phyloP scores from a whole-genome alignment of 1,284 basidiomycete species.

The Vanrija pseudolonga region DNA sequence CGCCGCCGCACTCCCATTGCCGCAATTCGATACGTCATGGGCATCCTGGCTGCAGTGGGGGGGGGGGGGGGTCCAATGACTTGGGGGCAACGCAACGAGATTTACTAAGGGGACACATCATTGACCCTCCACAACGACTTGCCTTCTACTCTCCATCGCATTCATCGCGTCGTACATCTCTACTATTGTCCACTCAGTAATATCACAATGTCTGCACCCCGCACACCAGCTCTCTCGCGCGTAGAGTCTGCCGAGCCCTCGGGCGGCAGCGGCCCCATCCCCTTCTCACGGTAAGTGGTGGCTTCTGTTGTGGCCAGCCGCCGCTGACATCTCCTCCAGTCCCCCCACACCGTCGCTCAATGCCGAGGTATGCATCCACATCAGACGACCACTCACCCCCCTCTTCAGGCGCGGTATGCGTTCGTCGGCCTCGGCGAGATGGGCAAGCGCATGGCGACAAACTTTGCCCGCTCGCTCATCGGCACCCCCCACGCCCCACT shows the following conservation, averaged over 20 bases:
- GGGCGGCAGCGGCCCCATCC: slow-evolving; percentile 27
- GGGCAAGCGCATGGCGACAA: slow-evolving; percentile 47
- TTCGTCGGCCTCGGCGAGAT: slow-evolving; percentile 50
- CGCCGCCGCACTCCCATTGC: too few species aligned
- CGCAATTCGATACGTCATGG: too few species aligned
- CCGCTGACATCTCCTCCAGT: neutral
- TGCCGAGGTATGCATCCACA: neutral
- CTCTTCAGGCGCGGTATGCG: slow-evolving; percentile 30
- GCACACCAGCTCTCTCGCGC: neutral
- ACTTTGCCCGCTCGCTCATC: slow-evolving; percentile 37
- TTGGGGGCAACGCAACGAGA: too few species aligned
- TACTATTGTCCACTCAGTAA: neutral
- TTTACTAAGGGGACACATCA: too few species aligned
- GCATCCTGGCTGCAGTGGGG: too few species aligned
- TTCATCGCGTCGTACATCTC: neutral
- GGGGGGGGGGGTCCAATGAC: too few species aligned
- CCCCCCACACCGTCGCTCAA: neutral
- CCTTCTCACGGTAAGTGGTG: slow-evolving; percentile 44
- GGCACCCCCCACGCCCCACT: slow-evolving; percentile 36
- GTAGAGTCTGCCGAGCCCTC: neutral
- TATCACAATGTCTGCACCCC: neutral
- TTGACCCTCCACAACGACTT: too few species aligned
- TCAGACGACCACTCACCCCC: neutral
- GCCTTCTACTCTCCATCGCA: too few species aligned
- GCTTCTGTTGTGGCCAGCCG: neutral